These are phyloP conservation scores for Magnolia changhungtana DNA, from an alignment of 164 flowering plant species.

Conservation along the genomic window DNA sequence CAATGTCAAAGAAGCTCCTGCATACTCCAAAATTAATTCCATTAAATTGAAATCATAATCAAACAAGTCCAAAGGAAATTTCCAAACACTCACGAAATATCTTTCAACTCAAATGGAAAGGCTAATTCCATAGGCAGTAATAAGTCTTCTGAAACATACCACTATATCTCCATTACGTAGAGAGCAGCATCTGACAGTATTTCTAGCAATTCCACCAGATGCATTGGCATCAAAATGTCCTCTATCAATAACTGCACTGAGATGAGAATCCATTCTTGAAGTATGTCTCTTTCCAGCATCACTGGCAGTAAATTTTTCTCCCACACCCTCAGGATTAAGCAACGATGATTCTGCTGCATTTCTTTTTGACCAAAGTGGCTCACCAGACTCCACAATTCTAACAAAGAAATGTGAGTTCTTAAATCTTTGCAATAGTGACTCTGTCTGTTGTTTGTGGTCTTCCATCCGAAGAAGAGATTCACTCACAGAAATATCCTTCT, in stretches of 20 bases:
- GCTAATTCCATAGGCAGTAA: neutral
- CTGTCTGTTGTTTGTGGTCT: conserved; percentile 70
- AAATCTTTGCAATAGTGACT: conserved; percentile 56
- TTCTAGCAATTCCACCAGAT: conserved; percentile 85
- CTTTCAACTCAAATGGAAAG: neutral
- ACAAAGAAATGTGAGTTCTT: conserved; percentile 87
- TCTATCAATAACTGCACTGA: conserved; percentile 63
- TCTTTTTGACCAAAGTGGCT: conserved; percentile 75
- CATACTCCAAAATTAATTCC: neutral
- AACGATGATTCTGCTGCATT: conserved; percentile 23
- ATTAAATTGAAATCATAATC: neutral
- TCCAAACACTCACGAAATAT: neutral
- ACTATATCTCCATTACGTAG: conserved; percentile 91
- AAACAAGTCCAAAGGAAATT: neutral
- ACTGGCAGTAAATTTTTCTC: conserved; percentile 20
- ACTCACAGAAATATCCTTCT: conserved; percentile 56
- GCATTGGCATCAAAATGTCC: conserved; percentile 75
- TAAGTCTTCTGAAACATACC: conserved; percentile 50
- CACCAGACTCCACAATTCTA: conserved; percentile 72
- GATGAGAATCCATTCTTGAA: conserved; percentile 19
- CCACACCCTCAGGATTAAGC: conserved; percentile 25
- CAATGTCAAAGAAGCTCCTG: neutral
- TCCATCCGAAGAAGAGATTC: conserved; percentile 84
- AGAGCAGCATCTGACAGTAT: conserved; percentile 60
- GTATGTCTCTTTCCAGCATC: conserved; percentile 22